Evolutionary conservation across 2,329 filamentous ascomycete species (phyloP), one percentile per base, ranked within the genome.

Genomic region (Fusarium verticillioides): DNA sequence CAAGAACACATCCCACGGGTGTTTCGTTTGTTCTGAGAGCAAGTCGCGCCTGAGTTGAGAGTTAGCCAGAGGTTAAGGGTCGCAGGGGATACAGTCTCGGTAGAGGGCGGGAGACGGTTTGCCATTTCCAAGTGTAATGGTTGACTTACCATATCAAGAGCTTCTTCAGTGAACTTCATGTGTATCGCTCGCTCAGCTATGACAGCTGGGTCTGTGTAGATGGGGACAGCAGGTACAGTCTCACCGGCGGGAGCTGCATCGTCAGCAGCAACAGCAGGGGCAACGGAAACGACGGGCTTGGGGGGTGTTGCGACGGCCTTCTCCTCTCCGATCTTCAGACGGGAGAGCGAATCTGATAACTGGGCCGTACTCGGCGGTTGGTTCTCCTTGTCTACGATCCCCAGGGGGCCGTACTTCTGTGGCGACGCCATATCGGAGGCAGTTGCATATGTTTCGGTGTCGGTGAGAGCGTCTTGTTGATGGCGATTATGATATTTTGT

Each of bases 1-100:
- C 95, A 60, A 99, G 91, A 37, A 99, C 95, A 82, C 96, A 99
- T 54, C 96, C 97, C 26, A 99, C 96, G 2, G 96, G 96, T 3
- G 97, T 98, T 84, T 99, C 96, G 77, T 97, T 95, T 70, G 90
- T 93, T 75, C 86, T 85, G 54, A 99, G 89, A 28, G 97, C 96
- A 74, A 94, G 89, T 78, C 96, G 92, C 66, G 95, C 96, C 94
- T 97, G 63, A 12, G 18, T 21, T 36, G 32, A 77, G 60, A 67
- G 59, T 62, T 54, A 30, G 47, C 50, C 34, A 18, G 28, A 15
- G 23, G 23, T 10, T 32, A 13, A 34, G 12, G n/a, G 9, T 32
- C 18, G 10, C 3, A 12, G n/a, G 10, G 30, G 23, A 40, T 13
- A 13, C 13, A 46, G 57, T 12, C 34, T 44, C n/a, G 4, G 32